Base-by-base conservation (phyloP, 352 stramenopile genomes). In the Thalassiosira exigua region DNA sequence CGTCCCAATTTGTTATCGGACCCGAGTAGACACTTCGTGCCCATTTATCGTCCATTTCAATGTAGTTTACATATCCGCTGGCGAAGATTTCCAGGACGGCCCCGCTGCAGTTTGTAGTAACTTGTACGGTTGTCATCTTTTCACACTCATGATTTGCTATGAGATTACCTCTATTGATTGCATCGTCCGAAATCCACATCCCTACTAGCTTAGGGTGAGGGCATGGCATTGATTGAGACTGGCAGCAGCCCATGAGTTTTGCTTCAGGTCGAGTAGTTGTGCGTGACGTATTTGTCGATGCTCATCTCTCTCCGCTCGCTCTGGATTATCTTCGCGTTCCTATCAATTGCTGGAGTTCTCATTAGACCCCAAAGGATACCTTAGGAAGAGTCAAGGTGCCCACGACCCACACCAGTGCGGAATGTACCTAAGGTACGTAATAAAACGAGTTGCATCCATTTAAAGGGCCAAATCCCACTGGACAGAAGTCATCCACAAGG, bases 171-270 rank as follows among this genome's bases (percentile, higher is more conserved):
- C 19, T 41, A n/a, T 68, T 57, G 14, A 36, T 67, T 48, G 52
- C 65, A 66, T 74, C 65, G 30, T 65, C 53, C 39, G 51, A 68
- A 42, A 74, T 73, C 64, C 64, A 73, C 21, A 67, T 32, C 3
- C 64, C 64, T 39, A 74, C 53, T 0, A 74, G 30, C 53, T 53
- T 33, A 32, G 65, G 65, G 39, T 68, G 22, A 22, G 65, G 51
- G 26, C 41, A 58, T 41, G 65, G 53, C 4, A 74, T 21, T 4
- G 64, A 73, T 39, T 73, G 5, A 14, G 29, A 66, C 54, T 61
- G 32, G 19, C 60, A 60, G 60, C 44, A 69, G 22, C 60, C 60
- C 41, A 56, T 58, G 7, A 57, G 3, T 14, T 68, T 68, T 48
- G 39, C n/a, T 48, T n/a, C n/a, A n/a, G n/a, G n/a, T n/a, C n/a